phyloP scores from a whole-genome alignment of 1,139 yeast genomes.

The Yamadazyma triangularis region DNA sequence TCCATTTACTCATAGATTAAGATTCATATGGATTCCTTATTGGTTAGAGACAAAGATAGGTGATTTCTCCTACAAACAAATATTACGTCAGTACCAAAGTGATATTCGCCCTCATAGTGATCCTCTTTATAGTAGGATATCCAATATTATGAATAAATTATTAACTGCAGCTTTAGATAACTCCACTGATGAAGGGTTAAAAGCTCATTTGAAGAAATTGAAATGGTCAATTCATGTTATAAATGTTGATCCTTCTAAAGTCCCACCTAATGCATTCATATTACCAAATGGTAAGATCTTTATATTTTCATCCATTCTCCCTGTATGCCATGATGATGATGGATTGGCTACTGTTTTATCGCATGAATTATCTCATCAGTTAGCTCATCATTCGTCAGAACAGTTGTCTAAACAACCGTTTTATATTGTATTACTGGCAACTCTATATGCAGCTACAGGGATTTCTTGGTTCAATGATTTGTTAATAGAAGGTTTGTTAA shows the following conservation, averaged over 20 bases:
- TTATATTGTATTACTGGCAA: conserved; percentile 47
- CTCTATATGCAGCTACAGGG: conserved; percentile 37
- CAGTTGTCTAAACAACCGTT: conserved; percentile 63
- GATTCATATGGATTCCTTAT: conserved; percentile 72
- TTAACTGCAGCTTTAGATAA: conserved; percentile 51
- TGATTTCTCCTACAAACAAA: conserved; percentile 58
- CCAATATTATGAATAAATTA: conserved; percentile 56
- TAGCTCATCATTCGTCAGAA: conserved; percentile 90
- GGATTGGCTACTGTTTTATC: conserved; percentile 91
- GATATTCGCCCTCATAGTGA: conserved; percentile 49
- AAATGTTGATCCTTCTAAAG: conserved; percentile 50
- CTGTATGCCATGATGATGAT: conserved; percentile 76
- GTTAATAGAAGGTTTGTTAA: conserved; percentile 55
- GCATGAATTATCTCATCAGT: conserved; percentile 90
- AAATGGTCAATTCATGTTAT: conserved; percentile 86
- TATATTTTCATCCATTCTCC: conserved; percentile 74
- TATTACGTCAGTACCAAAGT: conserved; percentile 44
- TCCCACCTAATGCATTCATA: conserved; percentile 93
- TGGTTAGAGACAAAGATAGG: conserved; percentile 69
- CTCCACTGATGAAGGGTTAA: conserved; percentile 18
- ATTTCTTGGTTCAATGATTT: conserved; percentile 44
- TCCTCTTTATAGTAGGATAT: conserved; percentile 54
- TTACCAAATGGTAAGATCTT: conserved; percentile 95
- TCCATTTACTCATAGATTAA: conserved; percentile 70
- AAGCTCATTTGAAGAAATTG: conserved; percentile 31